Percentiles rank a stretch among this genome's conserved stretches.
Evolutionary conservation across 1,284 basidiomycete species (phyloP).

Genomic region (Bjerkandera adusta): DNA sequence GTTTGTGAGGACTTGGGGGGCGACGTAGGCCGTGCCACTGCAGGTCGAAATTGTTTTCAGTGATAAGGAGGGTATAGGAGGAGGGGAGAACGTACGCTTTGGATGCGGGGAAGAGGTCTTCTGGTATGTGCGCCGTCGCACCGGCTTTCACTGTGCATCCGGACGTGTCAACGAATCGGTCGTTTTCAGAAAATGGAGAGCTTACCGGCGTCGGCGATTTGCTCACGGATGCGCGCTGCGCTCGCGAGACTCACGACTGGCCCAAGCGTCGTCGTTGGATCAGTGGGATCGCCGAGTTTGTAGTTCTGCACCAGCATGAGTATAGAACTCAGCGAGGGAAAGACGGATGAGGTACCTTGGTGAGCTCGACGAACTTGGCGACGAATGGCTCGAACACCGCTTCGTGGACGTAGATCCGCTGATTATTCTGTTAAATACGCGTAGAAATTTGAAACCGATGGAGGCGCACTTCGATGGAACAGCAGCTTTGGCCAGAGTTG

Average conservation of each 20-base stretch:
- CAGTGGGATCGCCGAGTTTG: constrained; percentile 84
- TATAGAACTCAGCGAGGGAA: not conserved
- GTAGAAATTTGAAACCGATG: not conserved
- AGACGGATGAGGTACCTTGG: constrained; percentile 54
- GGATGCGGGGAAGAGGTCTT: constrained; percentile 67
- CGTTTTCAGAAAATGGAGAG: constrained; percentile 9
- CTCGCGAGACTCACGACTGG: constrained; percentile 89
- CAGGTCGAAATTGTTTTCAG: not conserved
- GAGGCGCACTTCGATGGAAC: constrained; percentile 70
- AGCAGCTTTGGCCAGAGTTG: constrained; percentile 95
- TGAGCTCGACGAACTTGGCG: constrained; percentile 66
- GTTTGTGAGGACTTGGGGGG: constrained; percentile 85
- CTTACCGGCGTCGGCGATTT: constrained; percentile 80
- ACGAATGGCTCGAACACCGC: constrained; percentile 82
- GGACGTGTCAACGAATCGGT: too few relatives aligned
- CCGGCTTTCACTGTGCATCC: constrained; percentile 62
- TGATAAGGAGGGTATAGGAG: not conserved
- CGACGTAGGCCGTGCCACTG: constrained; percentile 83
- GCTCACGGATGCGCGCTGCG: constrained; percentile 81
- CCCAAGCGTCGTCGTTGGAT: constrained; percentile 74
- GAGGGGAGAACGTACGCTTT: constrained; percentile 46
- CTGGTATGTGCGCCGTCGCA: constrained; percentile 75
- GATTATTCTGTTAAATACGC: constrained; percentile 12
- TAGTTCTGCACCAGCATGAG: constrained; percentile 50
- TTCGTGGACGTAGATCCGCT: constrained; percentile 95